Conservation (phyloP, 768 basidiomycete genomes). For the Naganishia friedmannii region DNA sequence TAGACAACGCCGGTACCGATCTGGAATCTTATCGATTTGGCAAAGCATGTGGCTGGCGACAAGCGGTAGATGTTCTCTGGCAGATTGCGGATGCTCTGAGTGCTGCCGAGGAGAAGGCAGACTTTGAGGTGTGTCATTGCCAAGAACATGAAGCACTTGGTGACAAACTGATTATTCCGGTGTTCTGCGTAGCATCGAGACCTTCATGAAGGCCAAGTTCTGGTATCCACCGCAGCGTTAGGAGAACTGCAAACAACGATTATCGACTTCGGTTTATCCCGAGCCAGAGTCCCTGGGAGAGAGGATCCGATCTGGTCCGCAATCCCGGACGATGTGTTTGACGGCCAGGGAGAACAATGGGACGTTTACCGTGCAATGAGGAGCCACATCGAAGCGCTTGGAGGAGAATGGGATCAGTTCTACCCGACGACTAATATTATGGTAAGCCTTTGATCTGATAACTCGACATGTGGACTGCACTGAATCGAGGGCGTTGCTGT, state of each 20-base stretch:
- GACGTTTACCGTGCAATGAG: conserved; percentile 90
- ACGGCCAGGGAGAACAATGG: conserved; percentile 88
- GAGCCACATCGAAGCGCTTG: conserved; percentile 55
- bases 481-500: background rate
- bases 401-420: conserved; percentile 68
- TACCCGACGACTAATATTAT: conserved; percentile 84
- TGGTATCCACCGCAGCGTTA: conserved; percentile 59
- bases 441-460: conserved; percentile 57
- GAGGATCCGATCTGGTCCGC: conserved; percentile 66
- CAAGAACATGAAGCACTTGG: background rate
- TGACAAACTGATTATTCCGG: background rate
- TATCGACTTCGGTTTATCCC: conserved; percentile 90
- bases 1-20: conserved; percentile 86
- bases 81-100: conserved; percentile 76
- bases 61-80: conserved; percentile 87
- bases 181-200: conserved; percentile 75
- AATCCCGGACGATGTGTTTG: conserved; percentile 84
- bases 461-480: background rate
- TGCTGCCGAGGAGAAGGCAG: conserved; percentile 71
- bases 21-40: conserved; percentile 77
- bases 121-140: conserved; percentile 73
- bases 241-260: conserved; percentile 66
- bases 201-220: conserved; percentile 96
- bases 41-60: conserved; percentile 63
- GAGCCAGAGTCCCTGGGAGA: conserved; percentile 63